Percentiles rank a stretch among this genome's conserved stretches.
These are phyloP conservation scores for Amanita rimosa DNA, from an alignment of 768 basidiomycete genomes.

Conservation along the genomic window DNA sequence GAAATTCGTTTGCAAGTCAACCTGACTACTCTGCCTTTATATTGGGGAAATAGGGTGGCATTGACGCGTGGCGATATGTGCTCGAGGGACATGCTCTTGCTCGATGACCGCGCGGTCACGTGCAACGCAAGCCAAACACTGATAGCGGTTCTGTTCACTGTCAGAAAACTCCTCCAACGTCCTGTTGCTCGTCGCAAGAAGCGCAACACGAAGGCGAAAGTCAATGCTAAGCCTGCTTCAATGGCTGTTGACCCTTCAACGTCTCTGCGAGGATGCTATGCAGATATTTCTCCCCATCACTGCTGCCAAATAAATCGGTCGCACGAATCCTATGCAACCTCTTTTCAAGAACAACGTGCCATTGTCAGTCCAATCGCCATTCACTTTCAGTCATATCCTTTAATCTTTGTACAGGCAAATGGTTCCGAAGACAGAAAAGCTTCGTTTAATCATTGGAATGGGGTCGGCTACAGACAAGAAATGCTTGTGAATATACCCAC, in stretches of 20 bases:
- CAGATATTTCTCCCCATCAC: neutral
- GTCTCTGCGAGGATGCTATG: neutral
- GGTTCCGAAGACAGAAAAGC: neutral
- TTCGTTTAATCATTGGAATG: neutral
- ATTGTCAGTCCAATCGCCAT: neutral
- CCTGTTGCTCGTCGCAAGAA: neutral
- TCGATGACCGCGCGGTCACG: neutral
- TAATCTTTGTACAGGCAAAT: neutral
- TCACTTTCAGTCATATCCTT: neutral
- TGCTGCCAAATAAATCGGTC: neutral
- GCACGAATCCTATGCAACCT: neutral
- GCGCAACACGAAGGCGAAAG: neutral
- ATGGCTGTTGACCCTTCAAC: neutral
- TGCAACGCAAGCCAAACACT: neutral
- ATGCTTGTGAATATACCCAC: neutral
- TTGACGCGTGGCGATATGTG: slow-evolving; percentile 5
- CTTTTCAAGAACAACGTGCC: neutral
- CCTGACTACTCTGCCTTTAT: neutral
- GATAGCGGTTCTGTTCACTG: no score
- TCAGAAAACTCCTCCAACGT: no score
- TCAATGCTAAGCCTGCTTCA: neutral
- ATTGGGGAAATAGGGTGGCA: slow-evolving; percentile 2
- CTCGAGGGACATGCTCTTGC: neutral
- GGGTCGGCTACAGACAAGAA: neutral
- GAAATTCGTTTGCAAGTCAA: slow-evolving; percentile 1